Conservation (phyloP, 306 rosid species). For the Sicyos baderoa region DNA sequence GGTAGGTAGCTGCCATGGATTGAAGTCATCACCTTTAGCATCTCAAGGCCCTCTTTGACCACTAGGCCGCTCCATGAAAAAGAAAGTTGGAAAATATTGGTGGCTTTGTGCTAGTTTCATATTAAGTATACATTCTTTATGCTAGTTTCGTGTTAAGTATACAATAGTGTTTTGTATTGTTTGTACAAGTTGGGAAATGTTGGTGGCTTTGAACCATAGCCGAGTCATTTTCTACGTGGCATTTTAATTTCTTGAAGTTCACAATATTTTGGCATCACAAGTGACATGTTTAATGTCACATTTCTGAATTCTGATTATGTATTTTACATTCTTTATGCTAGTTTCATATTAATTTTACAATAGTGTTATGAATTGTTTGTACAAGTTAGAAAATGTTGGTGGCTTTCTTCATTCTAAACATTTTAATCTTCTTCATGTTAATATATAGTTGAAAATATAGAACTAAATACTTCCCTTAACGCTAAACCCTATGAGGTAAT, state of each 20-base stretch:
- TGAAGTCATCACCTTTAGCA: too few species aligned
- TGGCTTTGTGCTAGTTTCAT: too few species aligned
- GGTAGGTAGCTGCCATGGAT: too few species aligned
- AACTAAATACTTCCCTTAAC: neutral
- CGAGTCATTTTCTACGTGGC: neutral
- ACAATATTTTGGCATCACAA: constrained; percentile 5
- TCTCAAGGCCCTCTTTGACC: too few species aligned
- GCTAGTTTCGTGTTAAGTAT: neutral
- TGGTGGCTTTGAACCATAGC: neutral
- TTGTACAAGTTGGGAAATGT: neutral
- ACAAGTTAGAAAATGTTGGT: neutral
- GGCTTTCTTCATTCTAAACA: neutral
- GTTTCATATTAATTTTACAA: neutral
- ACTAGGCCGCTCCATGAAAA: too few species aligned
- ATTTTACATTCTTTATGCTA: neutral
- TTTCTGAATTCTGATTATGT: neutral
- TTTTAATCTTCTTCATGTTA: neutral
- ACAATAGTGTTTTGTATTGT: neutral
- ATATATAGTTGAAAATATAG: neutral
- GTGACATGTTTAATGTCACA: neutral
- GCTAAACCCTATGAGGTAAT: neutral
- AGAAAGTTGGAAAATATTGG: too few species aligned
- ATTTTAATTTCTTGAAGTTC: neutral
- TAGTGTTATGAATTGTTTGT: neutral
- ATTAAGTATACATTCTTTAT: neutral